Conservation (phyloP, 352 stramenopile species). For the Globisporangium camurandrum region DNA sequence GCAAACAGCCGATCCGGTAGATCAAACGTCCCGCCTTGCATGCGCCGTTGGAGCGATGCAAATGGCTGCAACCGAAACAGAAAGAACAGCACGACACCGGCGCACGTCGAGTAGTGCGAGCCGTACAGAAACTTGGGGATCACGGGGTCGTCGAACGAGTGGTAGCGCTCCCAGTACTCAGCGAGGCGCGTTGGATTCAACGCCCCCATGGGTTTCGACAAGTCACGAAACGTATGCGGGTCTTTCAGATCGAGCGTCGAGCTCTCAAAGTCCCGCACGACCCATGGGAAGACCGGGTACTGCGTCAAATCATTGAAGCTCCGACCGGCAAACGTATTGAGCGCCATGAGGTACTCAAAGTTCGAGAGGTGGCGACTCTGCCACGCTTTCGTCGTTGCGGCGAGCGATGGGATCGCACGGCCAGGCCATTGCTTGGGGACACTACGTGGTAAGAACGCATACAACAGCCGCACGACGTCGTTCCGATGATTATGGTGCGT, state of each 20-base stretch:
- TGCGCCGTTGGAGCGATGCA: slow-evolving; percentile 92
- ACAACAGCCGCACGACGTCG: slow-evolving; percentile 59
- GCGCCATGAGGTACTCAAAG: slow-evolving; percentile 96
- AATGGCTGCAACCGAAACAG: slow-evolving; percentile 98
- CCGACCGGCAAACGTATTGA: slow-evolving; percentile 87
- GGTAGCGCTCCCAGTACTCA: slow-evolving; percentile 94
- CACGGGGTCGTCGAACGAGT: slow-evolving; percentile 86
- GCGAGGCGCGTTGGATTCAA: slow-evolving; percentile 90
- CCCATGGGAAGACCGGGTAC: slow-evolving; percentile 95
- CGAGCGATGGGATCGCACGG: slow-evolving; percentile 35
- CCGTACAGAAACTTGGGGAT: slow-evolving; percentile 88
- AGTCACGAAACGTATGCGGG: slow-evolving; percentile 91
- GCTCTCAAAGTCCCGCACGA: slow-evolving; percentile 75
- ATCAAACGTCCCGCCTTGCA: slow-evolving; percentile 97
- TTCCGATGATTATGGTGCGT: slow-evolving; percentile 79
- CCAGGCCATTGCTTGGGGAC: slow-evolving; percentile 77
- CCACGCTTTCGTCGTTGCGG: slow-evolving; percentile 66
- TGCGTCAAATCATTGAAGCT: slow-evolving; percentile 92
- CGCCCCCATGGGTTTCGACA: slow-evolving; percentile 97
- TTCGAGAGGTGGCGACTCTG: slow-evolving; percentile 76
- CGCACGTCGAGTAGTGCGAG: slow-evolving; percentile 96
- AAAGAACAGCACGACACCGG: slow-evolving; percentile 97
- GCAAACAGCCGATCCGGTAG: slow-evolving; percentile 96
- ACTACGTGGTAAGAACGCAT: slow-evolving; percentile 63
- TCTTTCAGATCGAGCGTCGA: slow-evolving; percentile 77